Evolutionary conservation across 306 rosid species (phyloP).

Genomic region (Herpetospermum pedunculosum): DNA sequence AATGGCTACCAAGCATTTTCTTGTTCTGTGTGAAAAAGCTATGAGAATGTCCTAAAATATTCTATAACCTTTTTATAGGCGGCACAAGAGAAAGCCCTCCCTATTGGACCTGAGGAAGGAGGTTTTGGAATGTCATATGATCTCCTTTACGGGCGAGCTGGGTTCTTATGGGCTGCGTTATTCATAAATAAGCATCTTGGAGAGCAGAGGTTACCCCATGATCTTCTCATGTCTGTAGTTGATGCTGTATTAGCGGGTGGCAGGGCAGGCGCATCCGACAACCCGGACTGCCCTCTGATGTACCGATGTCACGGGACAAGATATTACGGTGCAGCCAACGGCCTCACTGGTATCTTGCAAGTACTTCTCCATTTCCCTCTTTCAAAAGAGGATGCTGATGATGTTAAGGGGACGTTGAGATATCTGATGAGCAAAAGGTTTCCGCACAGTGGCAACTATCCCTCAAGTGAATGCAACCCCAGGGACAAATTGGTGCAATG

Average conservation of each 20-base stretch:
- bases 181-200: conserved; percentile 60
- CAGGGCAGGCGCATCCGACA: conserved; percentile 76
- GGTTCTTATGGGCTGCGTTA: conserved; percentile 74
- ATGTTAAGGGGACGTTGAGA: conserved; percentile 61
- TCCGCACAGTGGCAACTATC: conserved; percentile 78
- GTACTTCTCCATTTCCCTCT: conserved; percentile 72
- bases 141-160: conserved; percentile 76
- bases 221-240: conserved; percentile 45
- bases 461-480: conserved; percentile 81
- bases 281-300: conserved; percentile 73
- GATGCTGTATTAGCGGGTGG: conserved; percentile 83
- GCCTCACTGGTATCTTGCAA: conserved; percentile 73
- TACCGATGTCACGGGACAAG: conserved; percentile 91
- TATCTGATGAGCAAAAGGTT: conserved; percentile 75
- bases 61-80: conserved; percentile 22
- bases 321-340: conserved; percentile 82
- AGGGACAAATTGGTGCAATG: conserved; percentile 83
- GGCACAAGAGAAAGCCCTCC: conserved; percentile 66
- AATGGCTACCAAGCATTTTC: not conserved
- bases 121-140: conserved; percentile 98
- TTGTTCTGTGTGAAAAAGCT: not conserved
- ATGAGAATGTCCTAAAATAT: not conserved
- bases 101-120: conserved; percentile 93
- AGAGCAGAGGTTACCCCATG: conserved; percentile 37
- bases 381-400: conserved; percentile 48